These are phyloP conservation scores for Diphasiastrum complanatum DNA, from an alignment of 83 land plant genomes.

Conservation along the genomic window DNA sequence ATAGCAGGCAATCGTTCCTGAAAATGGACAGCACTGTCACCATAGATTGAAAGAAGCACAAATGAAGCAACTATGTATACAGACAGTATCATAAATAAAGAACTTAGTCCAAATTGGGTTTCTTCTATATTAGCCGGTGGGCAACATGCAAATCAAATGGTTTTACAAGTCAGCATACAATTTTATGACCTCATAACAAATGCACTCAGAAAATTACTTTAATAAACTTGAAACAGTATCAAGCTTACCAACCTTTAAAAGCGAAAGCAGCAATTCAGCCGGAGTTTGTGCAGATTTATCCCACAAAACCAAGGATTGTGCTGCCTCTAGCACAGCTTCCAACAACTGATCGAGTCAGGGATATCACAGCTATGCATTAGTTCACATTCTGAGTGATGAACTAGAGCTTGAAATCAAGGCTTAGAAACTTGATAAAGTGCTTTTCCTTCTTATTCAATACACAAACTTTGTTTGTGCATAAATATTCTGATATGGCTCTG, in stretches of 20 bases:
- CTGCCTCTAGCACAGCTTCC: slow-evolving; percentile 72
- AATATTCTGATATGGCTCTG: background rate
- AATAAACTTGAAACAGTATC: background rate
- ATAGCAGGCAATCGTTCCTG: slow-evolving; percentile 80
- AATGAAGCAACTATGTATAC: background rate
- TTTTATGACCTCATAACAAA: background rate
- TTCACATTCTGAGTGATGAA: slow-evolving; percentile 1
- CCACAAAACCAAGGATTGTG: slow-evolving; percentile 50
- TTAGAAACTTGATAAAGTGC: background rate
- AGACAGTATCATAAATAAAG: background rate
- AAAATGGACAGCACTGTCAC: slow-evolving; percentile 3
- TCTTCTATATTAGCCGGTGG: too few species aligned
- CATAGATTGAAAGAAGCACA: background rate
- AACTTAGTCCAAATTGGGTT: background rate
- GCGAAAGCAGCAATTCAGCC: slow-evolving; percentile 56
- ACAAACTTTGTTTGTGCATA: background rate
- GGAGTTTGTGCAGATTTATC: slow-evolving; percentile 43
- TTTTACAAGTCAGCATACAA: too few species aligned
- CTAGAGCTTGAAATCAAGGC: background rate
- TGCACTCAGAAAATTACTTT: too few species aligned
- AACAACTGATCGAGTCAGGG: slow-evolving; percentile 41
- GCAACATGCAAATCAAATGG: too few species aligned
- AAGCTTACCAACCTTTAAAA: slow-evolving; percentile 47
- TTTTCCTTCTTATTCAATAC: background rate
- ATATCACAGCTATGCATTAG: background rate